phyloP scores from a whole-genome alignment of 176 grass and related monocot species.

The Areca catechu region DNA sequence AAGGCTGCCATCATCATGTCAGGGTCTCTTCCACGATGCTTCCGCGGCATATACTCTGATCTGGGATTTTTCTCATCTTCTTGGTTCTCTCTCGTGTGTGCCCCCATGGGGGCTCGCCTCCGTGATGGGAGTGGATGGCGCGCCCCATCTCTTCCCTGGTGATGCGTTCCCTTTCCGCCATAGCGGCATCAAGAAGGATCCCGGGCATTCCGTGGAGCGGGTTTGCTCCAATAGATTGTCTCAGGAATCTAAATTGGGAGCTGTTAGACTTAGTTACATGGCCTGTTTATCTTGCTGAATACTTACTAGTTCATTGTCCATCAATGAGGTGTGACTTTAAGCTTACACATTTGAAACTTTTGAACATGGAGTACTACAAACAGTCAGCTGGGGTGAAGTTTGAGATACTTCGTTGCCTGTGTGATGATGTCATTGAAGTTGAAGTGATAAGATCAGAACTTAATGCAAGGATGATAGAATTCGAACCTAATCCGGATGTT shows the following conservation, averaged over 20 bases:
- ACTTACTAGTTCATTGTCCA: conserved; percentile 59
- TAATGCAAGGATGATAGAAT: conserved; percentile 44
- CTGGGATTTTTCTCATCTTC: too few relatives aligned
- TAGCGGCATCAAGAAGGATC: too few relatives aligned
- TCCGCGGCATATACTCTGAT: too few relatives aligned
- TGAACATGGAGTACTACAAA: conserved; percentile 66
- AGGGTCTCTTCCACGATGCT: too few relatives aligned
- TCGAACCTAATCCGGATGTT: conserved; percentile 39
- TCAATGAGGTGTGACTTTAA: conserved; percentile 49
- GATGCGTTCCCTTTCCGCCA: too few relatives aligned
- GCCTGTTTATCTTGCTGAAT: conserved; percentile 89
- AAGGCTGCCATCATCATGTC: too few relatives aligned
- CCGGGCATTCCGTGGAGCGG: too few relatives aligned
- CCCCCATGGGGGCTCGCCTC: too few relatives aligned
- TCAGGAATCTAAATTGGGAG: conserved; percentile 90
- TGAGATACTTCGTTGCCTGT: conserved; percentile 65
- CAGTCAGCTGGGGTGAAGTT: conserved; percentile 68
- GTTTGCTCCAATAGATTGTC: too few relatives aligned
- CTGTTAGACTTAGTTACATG: conserved; percentile 86
- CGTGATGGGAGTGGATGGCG: too few relatives aligned
- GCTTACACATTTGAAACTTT: conserved; percentile 55
- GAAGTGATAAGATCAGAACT: conserved; percentile 61
- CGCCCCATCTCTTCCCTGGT: too few relatives aligned
- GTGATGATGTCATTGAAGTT: conserved; percentile 73
- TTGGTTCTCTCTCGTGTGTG: too few relatives aligned